phyloP scores from a whole-genome alignment of 2,329 filamentous ascomycete species.

The Microsporum audouinii region DNA sequence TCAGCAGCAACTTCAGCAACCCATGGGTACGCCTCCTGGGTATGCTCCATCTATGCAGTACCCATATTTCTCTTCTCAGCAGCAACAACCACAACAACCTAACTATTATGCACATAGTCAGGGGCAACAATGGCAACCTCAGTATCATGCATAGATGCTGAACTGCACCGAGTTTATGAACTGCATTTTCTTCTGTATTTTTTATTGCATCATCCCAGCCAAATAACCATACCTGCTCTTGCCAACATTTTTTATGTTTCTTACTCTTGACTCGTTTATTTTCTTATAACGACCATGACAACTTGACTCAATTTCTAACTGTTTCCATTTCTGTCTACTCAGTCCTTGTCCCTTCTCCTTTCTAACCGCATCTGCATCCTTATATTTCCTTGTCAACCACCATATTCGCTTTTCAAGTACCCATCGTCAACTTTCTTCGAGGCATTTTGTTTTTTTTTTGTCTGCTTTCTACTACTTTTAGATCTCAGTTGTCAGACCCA shows the following conservation, averaged over 20 bases:
- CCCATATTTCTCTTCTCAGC: neutral
- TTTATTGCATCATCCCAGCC: neutral
- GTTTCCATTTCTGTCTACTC: neutral
- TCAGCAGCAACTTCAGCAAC: neutral
- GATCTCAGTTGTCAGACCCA: neutral
- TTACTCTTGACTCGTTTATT: neutral
- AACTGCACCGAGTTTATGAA: neutral
- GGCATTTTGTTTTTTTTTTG: neutral
- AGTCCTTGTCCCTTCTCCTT: neutral
- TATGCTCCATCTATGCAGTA: slow-evolving; percentile 2
- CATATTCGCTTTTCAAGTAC: neutral
- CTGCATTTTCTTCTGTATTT: neutral
- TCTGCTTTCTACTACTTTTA: neutral
- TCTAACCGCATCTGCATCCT: neutral
- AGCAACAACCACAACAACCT: neutral
- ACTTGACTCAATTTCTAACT: neutral
- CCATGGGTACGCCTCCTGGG: neutral
- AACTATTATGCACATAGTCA: neutral
- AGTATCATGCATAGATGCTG: neutral
- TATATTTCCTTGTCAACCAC: neutral
- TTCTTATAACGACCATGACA: neutral
- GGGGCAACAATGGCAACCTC: neutral
- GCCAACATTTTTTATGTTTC: neutral
- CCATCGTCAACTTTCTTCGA: neutral
- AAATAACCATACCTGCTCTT: neutral